Base-by-base conservation (phyloP, 2,329 filamentous ascomycete species). In the Penicillium sp. region DNA sequence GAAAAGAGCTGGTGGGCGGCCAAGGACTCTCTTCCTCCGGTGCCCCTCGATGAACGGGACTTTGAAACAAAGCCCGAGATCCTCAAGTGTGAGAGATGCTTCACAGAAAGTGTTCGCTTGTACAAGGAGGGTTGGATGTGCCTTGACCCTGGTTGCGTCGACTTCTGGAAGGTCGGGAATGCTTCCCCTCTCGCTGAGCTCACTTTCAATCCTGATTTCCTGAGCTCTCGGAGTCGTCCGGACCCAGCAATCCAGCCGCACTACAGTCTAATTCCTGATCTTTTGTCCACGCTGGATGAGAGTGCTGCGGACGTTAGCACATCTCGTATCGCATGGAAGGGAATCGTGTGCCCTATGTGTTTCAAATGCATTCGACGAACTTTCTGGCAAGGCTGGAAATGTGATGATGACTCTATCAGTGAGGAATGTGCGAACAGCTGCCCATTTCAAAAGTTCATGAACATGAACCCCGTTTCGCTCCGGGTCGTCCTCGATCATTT, bases 291-390 rank as follows among this genome's bases (percentile, higher is more conserved):
- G 0, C 56, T 79, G 5, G 65, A 71, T 6, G 63, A 73, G 12
- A 66, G 74, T 1, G 63, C 71, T 0, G 73, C 75, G 15, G 70
- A 75, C 0, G 66, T 75, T 5, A 81, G 83, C 4, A 80, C 82
- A 0, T 80, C 83, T 12, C 73, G 76, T 3, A 70, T 77, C 9
- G 84, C 82, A 55, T 87, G 84, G 66, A 77, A 78, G 50, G 89
- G 89, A 0, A 83, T 91, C 47, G 83, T 89, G 2, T 93, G 89
- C 63, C 85, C 84, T 0, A 58, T 74, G 1, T 92, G 89, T 61
- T 75, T 78, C 0, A 81, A 83, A 41, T 90, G 88, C 64, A 85
- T 80, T 42, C 79, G 84, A 2, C 80, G 89, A 1, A 76, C 81
- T 15, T 72, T 79, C 25, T 92, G 88, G 86, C 74, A 73, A 6